Conservation (phyloP, 2,329 filamentous ascomycete genomes). For the Microcyclospora tardicrescens region DNA sequence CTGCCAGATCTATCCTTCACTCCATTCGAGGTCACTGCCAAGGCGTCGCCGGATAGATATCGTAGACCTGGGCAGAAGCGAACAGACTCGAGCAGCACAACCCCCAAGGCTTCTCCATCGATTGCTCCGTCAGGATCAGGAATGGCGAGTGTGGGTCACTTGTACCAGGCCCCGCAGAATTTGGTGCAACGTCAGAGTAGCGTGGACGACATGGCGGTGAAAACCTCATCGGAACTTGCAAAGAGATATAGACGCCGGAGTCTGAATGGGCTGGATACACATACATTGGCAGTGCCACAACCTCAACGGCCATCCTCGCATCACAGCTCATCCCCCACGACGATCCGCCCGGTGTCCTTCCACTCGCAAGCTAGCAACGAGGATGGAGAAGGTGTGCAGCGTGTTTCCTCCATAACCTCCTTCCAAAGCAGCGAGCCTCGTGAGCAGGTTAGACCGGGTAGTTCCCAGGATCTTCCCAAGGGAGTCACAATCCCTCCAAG, state of each 20-base stretch:
- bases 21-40: slow-evolving; percentile 42
- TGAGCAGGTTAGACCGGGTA: background rate
- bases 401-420: slow-evolving; percentile 7
- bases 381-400: slow-evolving; percentile 12
- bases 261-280: slow-evolving; percentile 51
- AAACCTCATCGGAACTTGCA: slow-evolving; percentile 50
- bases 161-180: slow-evolving; percentile 29
- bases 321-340: slow-evolving; percentile 19
- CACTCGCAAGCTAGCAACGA: slow-evolving; percentile 24
- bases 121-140: slow-evolving; percentile 39
- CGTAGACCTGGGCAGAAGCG: slow-evolving; percentile 49
- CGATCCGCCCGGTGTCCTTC: slow-evolving; percentile 21
- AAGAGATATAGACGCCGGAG: slow-evolving; percentile 73
- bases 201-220: slow-evolving; percentile 58
- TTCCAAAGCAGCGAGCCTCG: slow-evolving; percentile 4
- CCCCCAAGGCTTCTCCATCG: slow-evolving; percentile 24
- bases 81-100: slow-evolving; percentile 35
- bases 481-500: slow-evolving; percentile 19
- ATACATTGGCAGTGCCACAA: slow-evolving; percentile 6
- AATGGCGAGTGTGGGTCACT: slow-evolving; percentile 42
- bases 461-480: slow-evolving; percentile 9
- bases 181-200: slow-evolving; percentile 28
- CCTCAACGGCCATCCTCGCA: slow-evolving; percentile 14
- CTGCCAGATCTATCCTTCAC: slow-evolving; percentile 44
- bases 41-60: slow-evolving; percentile 72